Percentiles rank a stretch among this genome's conserved stretches.
Conservation (phyloP, 169 alveolate species). For the Plasmodium ovale region DNA sequence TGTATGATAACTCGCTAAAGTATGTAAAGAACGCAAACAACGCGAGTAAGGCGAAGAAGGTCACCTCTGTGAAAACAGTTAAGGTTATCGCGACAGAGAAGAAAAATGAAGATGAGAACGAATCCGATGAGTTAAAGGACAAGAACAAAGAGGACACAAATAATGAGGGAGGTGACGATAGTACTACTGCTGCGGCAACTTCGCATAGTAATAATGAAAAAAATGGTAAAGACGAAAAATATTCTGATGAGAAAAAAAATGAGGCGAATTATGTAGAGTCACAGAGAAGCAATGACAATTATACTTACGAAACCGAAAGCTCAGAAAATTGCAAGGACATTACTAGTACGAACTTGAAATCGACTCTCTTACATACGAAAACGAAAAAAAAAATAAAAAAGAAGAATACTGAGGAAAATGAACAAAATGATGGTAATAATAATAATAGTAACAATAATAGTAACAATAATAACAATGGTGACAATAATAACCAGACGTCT, state of each 20-base stretch:
- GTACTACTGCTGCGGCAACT: too few species aligned
- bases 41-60: slow-evolving; percentile 35
- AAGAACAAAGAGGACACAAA: slow-evolving; percentile 46
- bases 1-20: slow-evolving; percentile 58
- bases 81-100: slow-evolving; percentile 72
- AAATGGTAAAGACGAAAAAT: slow-evolving; percentile 18
- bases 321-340: slow-evolving; percentile 59
- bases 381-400: slow-evolving; percentile 63
- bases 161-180: slow-evolving; percentile 17
- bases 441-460: background rate
- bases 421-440: slow-evolving; percentile 4
- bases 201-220: slow-evolving; percentile 7
- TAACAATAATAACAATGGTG: slow-evolving; percentile 14
- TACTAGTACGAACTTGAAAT: slow-evolving; percentile 68
- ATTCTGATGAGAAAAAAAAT: slow-evolving; percentile 17
- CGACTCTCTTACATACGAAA: slow-evolving; percentile 41
- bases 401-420: slow-evolving; percentile 15
- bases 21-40: slow-evolving; percentile 72
- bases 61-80: slow-evolving; percentile 53
- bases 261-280: slow-evolving; percentile 30
- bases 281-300: slow-evolving; percentile 3
- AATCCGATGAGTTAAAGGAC: background rate
- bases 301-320: slow-evolving; percentile 51
- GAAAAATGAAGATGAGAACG: slow-evolving; percentile 49
- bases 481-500: background rate